Conservation (phyloP, 805 yeast genomes). For the Millerozyma acaciae region DNA sequence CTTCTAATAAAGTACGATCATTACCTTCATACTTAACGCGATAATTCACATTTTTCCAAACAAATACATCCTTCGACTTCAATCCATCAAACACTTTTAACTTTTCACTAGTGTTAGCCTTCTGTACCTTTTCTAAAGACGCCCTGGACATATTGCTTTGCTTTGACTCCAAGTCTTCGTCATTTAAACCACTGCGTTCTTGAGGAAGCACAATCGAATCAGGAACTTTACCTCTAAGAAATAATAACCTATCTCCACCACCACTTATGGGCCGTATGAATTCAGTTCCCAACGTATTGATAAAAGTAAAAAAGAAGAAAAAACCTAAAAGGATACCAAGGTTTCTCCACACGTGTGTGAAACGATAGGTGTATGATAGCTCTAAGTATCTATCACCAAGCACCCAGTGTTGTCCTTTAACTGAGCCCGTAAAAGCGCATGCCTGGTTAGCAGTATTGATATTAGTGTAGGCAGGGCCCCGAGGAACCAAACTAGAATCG, state of each 20-base stretch:
- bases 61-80: slow-evolving; percentile 46
- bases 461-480: slow-evolving; percentile 22
- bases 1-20: slow-evolving; percentile 35
- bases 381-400: slow-evolving; percentile 33
- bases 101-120: slow-evolving; percentile 1
- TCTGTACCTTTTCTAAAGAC: slow-evolving; percentile 6
- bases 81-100: slow-evolving; percentile 15
- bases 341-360: slow-evolving; percentile 44
- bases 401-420: slow-evolving; percentile 17
- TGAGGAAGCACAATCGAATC: slow-evolving; percentile 13
- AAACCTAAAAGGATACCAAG: slow-evolving; percentile 41
- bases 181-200: slow-evolving; percentile 4
- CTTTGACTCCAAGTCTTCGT: slow-evolving; percentile 10
- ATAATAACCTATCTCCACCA: slow-evolving; percentile 30
- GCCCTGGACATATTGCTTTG: neutral
- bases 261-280: slow-evolving; percentile 26
- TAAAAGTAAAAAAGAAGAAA: slow-evolving; percentile 14
- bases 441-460: slow-evolving; percentile 12
- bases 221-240: slow-evolving; percentile 22
- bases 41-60: slow-evolving; percentile 62
- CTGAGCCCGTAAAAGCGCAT: slow-evolving; percentile 18
- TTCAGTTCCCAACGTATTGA: slow-evolving; percentile 24
- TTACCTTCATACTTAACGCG: slow-evolving; percentile 46
- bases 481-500: slow-evolving; percentile 17
- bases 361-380: slow-evolving; percentile 30